These are phyloP conservation scores for Helenozyma rhizophorensis DNA, from an alignment of 805 yeast species.

Conservation along the genomic window DNA sequence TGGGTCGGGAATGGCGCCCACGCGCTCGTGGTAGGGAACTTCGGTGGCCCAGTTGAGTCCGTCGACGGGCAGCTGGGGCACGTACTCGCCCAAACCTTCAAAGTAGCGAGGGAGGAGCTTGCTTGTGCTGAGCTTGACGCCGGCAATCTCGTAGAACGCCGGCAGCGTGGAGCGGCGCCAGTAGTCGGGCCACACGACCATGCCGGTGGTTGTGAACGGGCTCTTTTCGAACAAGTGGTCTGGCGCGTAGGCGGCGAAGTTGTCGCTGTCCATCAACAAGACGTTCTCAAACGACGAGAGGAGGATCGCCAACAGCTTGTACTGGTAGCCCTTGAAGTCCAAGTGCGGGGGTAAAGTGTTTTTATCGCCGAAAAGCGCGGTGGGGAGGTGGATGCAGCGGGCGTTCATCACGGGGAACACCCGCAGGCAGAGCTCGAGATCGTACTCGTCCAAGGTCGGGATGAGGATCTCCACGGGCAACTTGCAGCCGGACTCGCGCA, in stretches of 20 bases:
- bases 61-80: slow-evolving; percentile 5
- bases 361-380: slow-evolving; percentile 19
- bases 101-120: slow-evolving; percentile 30
- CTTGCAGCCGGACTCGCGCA: slow-evolving; percentile 62
- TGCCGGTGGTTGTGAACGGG: slow-evolving; percentile 50
- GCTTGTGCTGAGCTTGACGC: slow-evolving; percentile 30
- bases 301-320: slow-evolving; percentile 38
- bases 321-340: slow-evolving; percentile 39
- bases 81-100: slow-evolving; percentile 19
- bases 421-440: slow-evolving; percentile 50
- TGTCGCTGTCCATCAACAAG: slow-evolving; percentile 71
- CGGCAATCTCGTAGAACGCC: slow-evolving; percentile 63
- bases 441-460: slow-evolving; percentile 67
- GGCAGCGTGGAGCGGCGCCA: slow-evolving; percentile 86
- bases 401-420: slow-evolving; percentile 38
- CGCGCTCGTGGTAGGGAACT: slow-evolving; percentile 57
- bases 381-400: slow-evolving; percentile 34
- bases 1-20: slow-evolving; percentile 65
- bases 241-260: slow-evolving; percentile 64
- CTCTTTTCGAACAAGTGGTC: slow-evolving; percentile 53
- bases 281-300: slow-evolving; percentile 61
- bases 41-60: slow-evolving; percentile 7
- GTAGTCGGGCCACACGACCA: slow-evolving; percentile 81
- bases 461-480: slow-evolving; percentile 81
- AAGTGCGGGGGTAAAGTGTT: slow-evolving; percentile 26